phyloP scores from a whole-genome alignment of 208 protist species.

The Porcisia hertigi region DNA sequence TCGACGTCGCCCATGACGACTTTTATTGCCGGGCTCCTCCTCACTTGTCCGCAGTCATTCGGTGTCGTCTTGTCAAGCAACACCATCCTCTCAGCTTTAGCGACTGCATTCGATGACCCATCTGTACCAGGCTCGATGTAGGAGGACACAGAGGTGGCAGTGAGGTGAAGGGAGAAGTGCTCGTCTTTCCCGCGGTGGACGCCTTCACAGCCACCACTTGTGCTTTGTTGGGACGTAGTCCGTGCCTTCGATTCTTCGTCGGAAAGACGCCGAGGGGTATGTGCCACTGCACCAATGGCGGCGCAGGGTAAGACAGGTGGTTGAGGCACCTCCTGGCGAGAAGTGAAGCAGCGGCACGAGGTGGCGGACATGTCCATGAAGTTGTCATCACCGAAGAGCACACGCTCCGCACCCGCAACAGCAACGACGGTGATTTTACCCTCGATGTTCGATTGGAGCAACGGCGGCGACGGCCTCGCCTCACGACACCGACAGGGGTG shows the following conservation, averaged over 20 bases:
- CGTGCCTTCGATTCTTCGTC: neutral
- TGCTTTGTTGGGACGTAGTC: neutral
- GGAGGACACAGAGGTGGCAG: neutral
- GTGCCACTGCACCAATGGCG: conserved; percentile 1
- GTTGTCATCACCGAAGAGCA: conserved; percentile 20
- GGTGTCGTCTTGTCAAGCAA: neutral
- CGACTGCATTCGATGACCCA: neutral
- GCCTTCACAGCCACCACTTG: neutral
- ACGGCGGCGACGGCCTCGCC: neutral
- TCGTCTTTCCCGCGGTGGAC: neutral
- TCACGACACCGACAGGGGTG: neutral
- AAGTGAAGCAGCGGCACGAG: neutral
- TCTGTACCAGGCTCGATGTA: neutral
- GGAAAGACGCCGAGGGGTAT: conserved; percentile 7
- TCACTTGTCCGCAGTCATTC: neutral
- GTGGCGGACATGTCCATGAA: neutral
- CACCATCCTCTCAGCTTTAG: neutral
- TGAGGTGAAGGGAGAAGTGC: neutral
- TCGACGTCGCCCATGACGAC: neutral
- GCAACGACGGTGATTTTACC: neutral
- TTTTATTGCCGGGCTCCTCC: neutral
- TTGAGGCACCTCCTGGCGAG: neutral
- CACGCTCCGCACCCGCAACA: conserved; percentile 16
- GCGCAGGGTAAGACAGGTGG: neutral
- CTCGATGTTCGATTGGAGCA: neutral